Percentiles rank a stretch among this genome's conserved stretches.
Evolutionary conservation across 768 basidiomycete species (phyloP).

Genomic region (Lactarius akahatsu): DNA sequence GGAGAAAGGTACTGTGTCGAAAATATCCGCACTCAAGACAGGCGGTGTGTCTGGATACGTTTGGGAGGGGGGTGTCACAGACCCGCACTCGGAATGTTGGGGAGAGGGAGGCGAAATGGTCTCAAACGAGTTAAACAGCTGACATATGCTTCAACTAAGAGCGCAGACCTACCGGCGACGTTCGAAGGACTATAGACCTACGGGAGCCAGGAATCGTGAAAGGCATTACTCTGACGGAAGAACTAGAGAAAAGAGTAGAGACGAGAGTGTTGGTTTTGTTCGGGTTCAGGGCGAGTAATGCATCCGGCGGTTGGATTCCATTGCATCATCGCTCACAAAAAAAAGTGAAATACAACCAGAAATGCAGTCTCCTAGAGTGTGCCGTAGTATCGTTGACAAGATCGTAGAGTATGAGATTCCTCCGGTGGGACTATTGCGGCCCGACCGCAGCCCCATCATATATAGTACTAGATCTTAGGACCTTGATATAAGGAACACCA

Average conservation of each 20-base stretch:
- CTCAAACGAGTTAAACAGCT: neutral
- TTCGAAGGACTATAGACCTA: constrained; percentile 12
- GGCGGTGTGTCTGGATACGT: constrained; percentile 27
- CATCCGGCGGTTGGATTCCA: constrained; percentile 2
- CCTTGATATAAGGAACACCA: too few relatives aligned
- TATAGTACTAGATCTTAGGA: too few relatives aligned
- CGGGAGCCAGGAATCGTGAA: constrained; percentile 22
- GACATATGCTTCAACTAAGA: neutral
- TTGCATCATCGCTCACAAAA: constrained; percentile 1
- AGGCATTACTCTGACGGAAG: constrained; percentile 14
- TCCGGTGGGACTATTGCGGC: too few relatives aligned
- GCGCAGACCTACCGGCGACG: constrained; percentile 15
- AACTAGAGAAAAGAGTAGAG: neutral
- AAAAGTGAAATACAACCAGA: neutral
- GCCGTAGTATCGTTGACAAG: neutral
- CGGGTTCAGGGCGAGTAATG: constrained; percentile 1
- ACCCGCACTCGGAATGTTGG: constrained; percentile 18
- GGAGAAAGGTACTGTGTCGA: constrained; percentile 31
- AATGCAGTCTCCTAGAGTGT: neutral
- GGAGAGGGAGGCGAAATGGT: constrained; percentile 20
- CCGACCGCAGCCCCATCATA: too few relatives aligned
- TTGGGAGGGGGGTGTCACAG: constrained; percentile 16
- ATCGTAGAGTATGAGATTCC: neutral
- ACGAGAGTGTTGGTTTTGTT: neutral
- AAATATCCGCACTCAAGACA: constrained; percentile 25